Evolutionary conservation across 2,329 filamentous ascomycete genomes (phyloP), one percentile per base, ranked within the genome.

Genomic region (Myriosclerotinia curreyana): DNA sequence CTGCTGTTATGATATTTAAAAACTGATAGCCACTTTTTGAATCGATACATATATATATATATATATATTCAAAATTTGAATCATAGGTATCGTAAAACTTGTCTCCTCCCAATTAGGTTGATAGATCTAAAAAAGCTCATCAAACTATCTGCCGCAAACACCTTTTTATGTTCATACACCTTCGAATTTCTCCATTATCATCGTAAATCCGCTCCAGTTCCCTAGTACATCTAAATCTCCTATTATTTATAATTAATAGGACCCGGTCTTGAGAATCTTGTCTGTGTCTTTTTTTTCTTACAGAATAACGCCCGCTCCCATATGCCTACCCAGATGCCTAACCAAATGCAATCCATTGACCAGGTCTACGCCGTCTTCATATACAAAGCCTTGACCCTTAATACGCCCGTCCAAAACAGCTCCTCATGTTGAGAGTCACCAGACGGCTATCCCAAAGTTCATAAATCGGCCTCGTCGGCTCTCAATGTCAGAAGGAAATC

Each of bases 401-500:
- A 40, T 48, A 49, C 44, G 42, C 54, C 65, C 40, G 46, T 59
- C 51, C 48, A 51, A 60, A 64, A 58, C 46, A 34, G 42, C 11
- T n/a, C 53, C 38, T 40, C 34, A 40, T 60, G n/a, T 36, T 28
- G 48, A 64, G 52, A 38, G 56, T 62, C 25, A 36, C 31, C 55
- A 59, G 55, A 5, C 14, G n/a, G 55, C 42, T 38, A 36, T 44
- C 28, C 38, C 20, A 12, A 36, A 49, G 42, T 48, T 71, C 67
- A 74, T 42, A 71, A 56, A 60, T 69, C 67, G 25, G 66, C 25
- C 22, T 60, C 60, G 38, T 73, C 79, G 1, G 80, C 77, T 65
- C 82, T 83, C 38, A 92, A 75, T 25, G 79, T 80, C 64, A 96
- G 80, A 49, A 98, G 79, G 74, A 96, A 89, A 77, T 99, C 95